Percentiles rank a stretch among this genome's conserved stretches.
phyloP scores from a whole-genome alignment of 331 rosid genomes.

The Arachis monticola region DNA sequence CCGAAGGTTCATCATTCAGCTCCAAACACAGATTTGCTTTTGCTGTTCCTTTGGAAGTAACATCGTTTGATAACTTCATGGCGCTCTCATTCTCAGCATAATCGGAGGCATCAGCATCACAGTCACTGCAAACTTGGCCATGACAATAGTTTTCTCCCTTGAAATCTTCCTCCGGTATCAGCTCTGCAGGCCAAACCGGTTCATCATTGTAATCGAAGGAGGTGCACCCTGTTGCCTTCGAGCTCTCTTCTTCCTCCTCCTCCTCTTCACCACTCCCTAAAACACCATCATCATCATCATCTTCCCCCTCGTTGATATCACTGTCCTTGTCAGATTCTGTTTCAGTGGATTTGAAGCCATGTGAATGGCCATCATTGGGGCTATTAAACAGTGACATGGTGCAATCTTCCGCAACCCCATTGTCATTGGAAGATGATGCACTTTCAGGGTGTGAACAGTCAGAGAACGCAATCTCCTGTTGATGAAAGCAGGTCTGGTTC shows the following conservation, averaged over 20 bases:
- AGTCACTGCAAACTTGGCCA: conserved; percentile 2
- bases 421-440: conserved; percentile 40
- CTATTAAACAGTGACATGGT: neutral
- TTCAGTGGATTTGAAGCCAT: conserved; percentile 20
- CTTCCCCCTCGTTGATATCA: neutral
- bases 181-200: conserved; percentile 41
- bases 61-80: neutral
- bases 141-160: conserved; percentile 24
- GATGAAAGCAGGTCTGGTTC: conserved; percentile 8
- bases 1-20: conserved; percentile 24
- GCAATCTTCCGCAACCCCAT: conserved; percentile 13
- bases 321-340: conserved; percentile 20
- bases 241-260: conserved; percentile 32
- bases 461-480: conserved; percentile 44
- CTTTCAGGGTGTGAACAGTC: conserved; percentile 49
- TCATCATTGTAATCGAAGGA: conserved; percentile 40
- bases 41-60: neutral
- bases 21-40: conserved; percentile 14
- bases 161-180: conserved; percentile 28
- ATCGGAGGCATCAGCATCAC: conserved; percentile 2
- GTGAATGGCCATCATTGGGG: conserved; percentile 23
- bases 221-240: conserved; percentile 39
- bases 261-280: conserved; percentile 24
- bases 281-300: conserved; percentile 10
- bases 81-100: neutral